A percentile compares a stretch with the other conserved stretches of the same genome.
Conservation (phyloP, 305 asterid species). For the Solanum hybrid region DNA sequence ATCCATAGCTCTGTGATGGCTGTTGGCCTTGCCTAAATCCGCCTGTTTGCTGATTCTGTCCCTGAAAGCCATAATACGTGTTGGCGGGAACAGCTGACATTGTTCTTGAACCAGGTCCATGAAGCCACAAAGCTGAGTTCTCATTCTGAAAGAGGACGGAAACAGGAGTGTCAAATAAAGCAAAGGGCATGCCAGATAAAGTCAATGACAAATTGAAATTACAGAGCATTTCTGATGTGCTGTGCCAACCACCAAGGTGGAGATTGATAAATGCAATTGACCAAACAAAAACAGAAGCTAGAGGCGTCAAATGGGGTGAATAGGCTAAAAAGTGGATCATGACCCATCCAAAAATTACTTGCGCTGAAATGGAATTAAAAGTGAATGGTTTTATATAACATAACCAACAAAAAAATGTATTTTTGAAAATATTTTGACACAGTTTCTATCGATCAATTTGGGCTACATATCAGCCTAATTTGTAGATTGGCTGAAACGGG, state of each 20-base stretch:
- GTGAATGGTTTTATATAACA: neutral
- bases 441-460: neutral
- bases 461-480: neutral
- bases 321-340: neutral
- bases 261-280: neutral
- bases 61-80: constrained; percentile 47
- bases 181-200: neutral
- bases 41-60: constrained; percentile 53
- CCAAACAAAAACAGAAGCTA: neutral
- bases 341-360: neutral
- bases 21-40: constrained; percentile 54
- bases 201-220: neutral
- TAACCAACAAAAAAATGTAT: neutral
- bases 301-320: neutral
- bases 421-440: neutral
- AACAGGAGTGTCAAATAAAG: neutral
- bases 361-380: neutral
- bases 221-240: neutral
- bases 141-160: constrained; percentile 40
- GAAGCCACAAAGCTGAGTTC: constrained; percentile 63
- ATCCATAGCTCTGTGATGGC: constrained; percentile 63
- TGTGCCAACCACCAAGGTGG: neutral
- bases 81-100: constrained; percentile 53
- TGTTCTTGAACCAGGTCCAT: constrained; percentile 65
- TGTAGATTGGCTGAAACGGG: neutral